Evolutionary conservation across 352 stramenopile genomes (phyloP).

Genomic region (Globisporangium carolinianum): DNA sequence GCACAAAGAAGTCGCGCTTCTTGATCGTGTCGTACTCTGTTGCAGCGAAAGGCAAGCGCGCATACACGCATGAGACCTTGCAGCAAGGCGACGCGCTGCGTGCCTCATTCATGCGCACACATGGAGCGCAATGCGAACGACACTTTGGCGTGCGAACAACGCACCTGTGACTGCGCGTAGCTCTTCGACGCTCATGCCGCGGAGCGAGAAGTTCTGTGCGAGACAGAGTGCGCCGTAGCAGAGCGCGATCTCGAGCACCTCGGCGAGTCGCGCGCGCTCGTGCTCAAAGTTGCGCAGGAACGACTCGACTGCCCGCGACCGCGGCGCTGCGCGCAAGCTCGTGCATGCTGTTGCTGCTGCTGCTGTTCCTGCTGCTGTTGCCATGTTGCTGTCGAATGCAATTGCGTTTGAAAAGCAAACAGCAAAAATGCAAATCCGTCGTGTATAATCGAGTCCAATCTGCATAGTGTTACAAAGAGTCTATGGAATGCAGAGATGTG

Average conservation of each 20-base stretch:
- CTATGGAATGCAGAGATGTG: too few species aligned
- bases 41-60: too few species aligned
- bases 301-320: constrained; percentile 36
- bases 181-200: constrained; percentile 45
- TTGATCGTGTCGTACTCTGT: constrained; percentile 40
- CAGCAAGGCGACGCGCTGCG: too few species aligned
- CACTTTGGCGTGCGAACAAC: background rate
- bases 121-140: background rate
- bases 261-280: constrained; percentile 35
- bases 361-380: background rate
- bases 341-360: background rate
- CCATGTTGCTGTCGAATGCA: background rate
- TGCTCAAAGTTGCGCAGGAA: constrained; percentile 63
- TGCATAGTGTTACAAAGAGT: too few species aligned
- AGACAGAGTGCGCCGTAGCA: constrained; percentile 72
- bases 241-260: constrained; percentile 63
- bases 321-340: constrained; percentile 3
- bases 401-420: background rate
- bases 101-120: too few species aligned
- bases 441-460: too few species aligned
- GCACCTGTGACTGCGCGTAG: constrained; percentile 50
- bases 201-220: constrained; percentile 16
- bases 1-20: constrained; percentile 58
- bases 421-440: too few species aligned
- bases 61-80: too few species aligned